Evolutionary conservation across 2,329 filamentous ascomycete species (phyloP), one percentile per base, ranked within the genome.

Genomic region (Cercospora sp.): DNA sequence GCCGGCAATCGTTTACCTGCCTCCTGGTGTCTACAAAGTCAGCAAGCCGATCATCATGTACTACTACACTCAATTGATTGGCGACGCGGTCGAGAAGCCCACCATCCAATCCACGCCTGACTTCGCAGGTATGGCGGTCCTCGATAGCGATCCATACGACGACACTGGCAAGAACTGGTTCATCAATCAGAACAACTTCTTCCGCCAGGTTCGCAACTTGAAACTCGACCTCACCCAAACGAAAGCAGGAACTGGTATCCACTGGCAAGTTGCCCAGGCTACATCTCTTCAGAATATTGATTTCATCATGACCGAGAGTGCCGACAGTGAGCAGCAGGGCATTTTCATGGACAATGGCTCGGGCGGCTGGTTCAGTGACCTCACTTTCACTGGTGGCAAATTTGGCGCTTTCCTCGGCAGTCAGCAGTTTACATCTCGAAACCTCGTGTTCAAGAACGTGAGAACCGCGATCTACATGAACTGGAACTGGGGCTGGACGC

Each of bases 41-140:
- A 92, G 89, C 77, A 86, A 84, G 75, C 92, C 94, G 23, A 87
- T 98, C 72, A 81, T 93, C 62, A 90, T 93, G 78, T 90, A 90
- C 80, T 98, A 98, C 85, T 97, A 97, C 83, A 96, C 94, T 8
- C 93, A 97, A 79, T 87, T 98, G 69, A 84, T 97, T 31, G 94
- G 94, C 64, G 93, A 97, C 81, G 89, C 90, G 58, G 75, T 86
- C 73, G 83, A 86, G 70, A 80, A 89, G 12, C 93, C 94, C 74
- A 91, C 95, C 82, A 91, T 78, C 64, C 67, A 69, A 39, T 82
- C 81, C 26, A 75, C 77, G n/a, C 67, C 78, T 2, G 72, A 73
- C 74, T 99, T 98, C 76, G 72, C 83, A 2, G 95, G 94, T 58
- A 96, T 97, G 83, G 94, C 91, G 53, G 87, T 98, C 63, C 91